Evolutionary conservation across 1,284 basidiomycete species (phyloP).

Genomic region (Jaminaea rosea): DNA sequence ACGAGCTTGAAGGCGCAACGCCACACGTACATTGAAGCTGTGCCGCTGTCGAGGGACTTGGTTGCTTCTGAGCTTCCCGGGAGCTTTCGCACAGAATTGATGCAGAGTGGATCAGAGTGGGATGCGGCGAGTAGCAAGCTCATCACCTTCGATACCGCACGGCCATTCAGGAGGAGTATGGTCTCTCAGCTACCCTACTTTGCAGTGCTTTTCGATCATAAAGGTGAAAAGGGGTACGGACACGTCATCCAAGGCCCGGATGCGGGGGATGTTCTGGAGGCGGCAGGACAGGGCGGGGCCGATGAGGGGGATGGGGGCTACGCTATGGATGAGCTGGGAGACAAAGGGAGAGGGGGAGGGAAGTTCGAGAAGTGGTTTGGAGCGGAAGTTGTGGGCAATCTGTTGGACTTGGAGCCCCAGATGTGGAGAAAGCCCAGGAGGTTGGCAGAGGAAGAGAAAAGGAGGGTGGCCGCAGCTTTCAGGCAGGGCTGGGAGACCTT

Average conservation of each 20-base stretch:
- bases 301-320: constrained; percentile 80
- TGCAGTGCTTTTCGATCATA: constrained; percentile 95
- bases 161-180: constrained; percentile 50
- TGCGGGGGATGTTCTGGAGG: constrained; percentile 51
- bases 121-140: constrained; percentile 93
- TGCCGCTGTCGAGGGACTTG: constrained; percentile 74
- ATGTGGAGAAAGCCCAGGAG: constrained; percentile 71
- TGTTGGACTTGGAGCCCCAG: constrained; percentile 78
- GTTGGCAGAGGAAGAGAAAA: constrained; percentile 53
- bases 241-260: constrained; percentile 58
- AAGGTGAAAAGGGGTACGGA: constrained; percentile 66
- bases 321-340: constrained; percentile 48
- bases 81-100: constrained; percentile 89
- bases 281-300: constrained; percentile 59
- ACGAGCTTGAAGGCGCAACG: constrained; percentile 72
- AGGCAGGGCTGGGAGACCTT: constrained; percentile 53
- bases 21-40: constrained; percentile 81
- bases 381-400: constrained; percentile 82
- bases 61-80: constrained; percentile 79
- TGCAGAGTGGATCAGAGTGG: constrained; percentile 88
- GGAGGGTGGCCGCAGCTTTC: constrained; percentile 44
- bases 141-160: constrained; percentile 70
- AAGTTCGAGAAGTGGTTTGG: constrained; percentile 57
- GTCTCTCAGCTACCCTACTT: constrained; percentile 96
- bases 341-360: constrained; percentile 5